These are phyloP conservation scores for Xanthoconium purpureum DNA, from an alignment of 768 basidiomycete genomes.

Conservation along the genomic window DNA sequence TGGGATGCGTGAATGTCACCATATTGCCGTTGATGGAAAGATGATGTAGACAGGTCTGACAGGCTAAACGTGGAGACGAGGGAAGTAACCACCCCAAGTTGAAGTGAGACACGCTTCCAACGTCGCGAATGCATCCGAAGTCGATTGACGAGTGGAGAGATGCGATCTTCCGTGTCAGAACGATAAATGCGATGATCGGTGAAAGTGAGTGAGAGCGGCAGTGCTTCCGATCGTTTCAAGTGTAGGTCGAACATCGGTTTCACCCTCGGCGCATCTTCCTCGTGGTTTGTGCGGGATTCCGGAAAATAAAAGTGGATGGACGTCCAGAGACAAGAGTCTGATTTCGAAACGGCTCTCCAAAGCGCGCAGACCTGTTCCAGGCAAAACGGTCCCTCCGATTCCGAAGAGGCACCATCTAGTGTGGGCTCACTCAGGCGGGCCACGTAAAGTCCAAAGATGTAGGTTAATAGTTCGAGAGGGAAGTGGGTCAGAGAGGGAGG, in stretches of 20 bases:
- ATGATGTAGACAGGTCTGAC: conserved; percentile 8
- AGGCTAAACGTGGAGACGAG: conserved; percentile 10
- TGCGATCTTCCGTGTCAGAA: neutral
- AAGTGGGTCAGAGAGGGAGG: conserved; percentile 11
- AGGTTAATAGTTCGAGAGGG: conserved; percentile 36
- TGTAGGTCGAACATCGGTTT: conserved; percentile 4
- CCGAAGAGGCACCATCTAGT: neutral
- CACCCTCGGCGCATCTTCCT: conserved; percentile 1
- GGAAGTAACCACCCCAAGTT: conserved; percentile 5
- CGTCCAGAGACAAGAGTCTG: too few species aligned
- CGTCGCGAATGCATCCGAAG: neutral
- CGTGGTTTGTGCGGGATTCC: neutral
- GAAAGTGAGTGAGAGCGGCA: conserved; percentile 16
- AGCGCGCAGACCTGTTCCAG: conserved; percentile 19
- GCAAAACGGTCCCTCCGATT: conserved; percentile 1
- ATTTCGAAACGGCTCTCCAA: too few species aligned
- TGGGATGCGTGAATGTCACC: neutral
- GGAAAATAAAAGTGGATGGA: too few species aligned
- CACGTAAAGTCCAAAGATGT: conserved; percentile 13
- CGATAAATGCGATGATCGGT: conserved; percentile 16
- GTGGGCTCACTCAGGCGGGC: neutral
- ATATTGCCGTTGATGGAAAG: conserved; percentile 4
- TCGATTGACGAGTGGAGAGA: conserved; percentile 1
- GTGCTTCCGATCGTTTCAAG: conserved; percentile 8
- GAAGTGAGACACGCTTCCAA: too few species aligned